Evolutionary conservation across 176 grass and related monocot species (phyloP).

Genomic region (Neostapfia colusana): DNA sequence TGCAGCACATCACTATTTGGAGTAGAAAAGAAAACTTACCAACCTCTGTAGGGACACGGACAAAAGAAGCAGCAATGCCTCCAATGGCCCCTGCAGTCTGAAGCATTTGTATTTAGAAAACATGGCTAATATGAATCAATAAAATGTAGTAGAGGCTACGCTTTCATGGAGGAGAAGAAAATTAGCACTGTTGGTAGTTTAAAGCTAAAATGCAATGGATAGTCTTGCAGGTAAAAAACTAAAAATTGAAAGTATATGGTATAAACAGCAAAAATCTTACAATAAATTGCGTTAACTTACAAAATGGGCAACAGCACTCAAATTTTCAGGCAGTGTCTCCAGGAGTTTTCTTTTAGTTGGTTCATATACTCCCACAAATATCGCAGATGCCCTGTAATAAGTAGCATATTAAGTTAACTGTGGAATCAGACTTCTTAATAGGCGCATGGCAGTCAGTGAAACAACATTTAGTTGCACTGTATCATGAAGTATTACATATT

Average conservation of each 20-base stretch:
- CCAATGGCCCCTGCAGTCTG: slow-evolving; percentile 92
- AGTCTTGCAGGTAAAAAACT: background rate
- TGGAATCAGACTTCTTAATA: background rate
- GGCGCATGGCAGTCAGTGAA: background rate
- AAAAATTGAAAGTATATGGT: slow-evolving; percentile 11
- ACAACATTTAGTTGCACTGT: background rate
- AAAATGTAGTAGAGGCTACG: slow-evolving; percentile 2
- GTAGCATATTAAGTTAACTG: background rate
- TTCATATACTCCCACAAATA: slow-evolving; percentile 96
- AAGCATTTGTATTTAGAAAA: slow-evolving; percentile 34
- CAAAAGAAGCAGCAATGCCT: slow-evolving; percentile 74
- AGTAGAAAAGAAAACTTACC: slow-evolving; percentile 14
- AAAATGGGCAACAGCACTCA: slow-evolving; percentile 93
- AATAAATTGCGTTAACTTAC: slow-evolving; percentile 48
- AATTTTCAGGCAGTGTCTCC: slow-evolving; percentile 73
- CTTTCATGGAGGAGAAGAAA: background rate
- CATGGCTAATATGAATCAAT: slow-evolving; percentile 24
- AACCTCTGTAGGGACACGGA: slow-evolving; percentile 97
- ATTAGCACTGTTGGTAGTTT: background rate
- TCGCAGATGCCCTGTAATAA: slow-evolving; percentile 74
- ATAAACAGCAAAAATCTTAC: background rate
- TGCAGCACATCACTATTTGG: background rate
- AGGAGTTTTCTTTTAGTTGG: slow-evolving; percentile 82
- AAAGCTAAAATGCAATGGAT: background rate
- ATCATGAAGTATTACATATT: background rate